Evolutionary conservation across 495 filamentous ascomycete genomes (phyloP), one percentile per base, ranked within the genome.

Genomic region (Penicillium psychrofluorescens): DNA sequence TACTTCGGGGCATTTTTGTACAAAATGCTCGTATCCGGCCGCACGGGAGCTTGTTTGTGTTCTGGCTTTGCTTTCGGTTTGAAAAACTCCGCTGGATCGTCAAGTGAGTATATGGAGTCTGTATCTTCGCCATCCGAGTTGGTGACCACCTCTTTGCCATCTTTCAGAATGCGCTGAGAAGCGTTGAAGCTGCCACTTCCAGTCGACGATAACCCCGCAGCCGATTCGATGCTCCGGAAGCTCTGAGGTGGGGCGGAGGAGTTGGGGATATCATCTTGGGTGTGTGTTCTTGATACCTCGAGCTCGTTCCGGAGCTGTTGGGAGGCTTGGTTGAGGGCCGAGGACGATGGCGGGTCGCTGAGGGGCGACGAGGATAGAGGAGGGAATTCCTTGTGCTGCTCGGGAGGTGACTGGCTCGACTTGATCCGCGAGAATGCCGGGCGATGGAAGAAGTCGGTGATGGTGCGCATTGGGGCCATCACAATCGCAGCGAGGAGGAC

Each of bases 91-190:
- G 62, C 61, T 6, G 67, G 64, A 38, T 70, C 67, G 34, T 69
- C 71, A 15, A 78, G 55, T n/a, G 65, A 71, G n/a, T 48, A 55
- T 43, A 80, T 71, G 0, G 79, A 81, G 46, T 79, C 79, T 1
- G 65, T 70, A 8, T 78, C 79, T 22, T 87, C 85, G 41, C 81
- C 81, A 53, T 90, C 86, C 0, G 86, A 90, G 44, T 70, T 75
- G 40, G 88, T 82, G 28, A 85, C 75, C 10, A 76, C 48, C 46
- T 76, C 66, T 38, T 62, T 65, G 11, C 76, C 73, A 39, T 71
- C 64, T 46, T 62, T 73, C 11, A 74, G 43, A 14, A 75, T 52
- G 28, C 72, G 71, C 47, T 75, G 74, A 6, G 63, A 59, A 1
- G 45, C 49, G 28, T 41, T 45, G 37, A 61, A 54, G 41, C 55